Evolutionary conservation across 305 asterid genomes (phyloP).

Genomic region (Fraxinus sp.): DNA sequence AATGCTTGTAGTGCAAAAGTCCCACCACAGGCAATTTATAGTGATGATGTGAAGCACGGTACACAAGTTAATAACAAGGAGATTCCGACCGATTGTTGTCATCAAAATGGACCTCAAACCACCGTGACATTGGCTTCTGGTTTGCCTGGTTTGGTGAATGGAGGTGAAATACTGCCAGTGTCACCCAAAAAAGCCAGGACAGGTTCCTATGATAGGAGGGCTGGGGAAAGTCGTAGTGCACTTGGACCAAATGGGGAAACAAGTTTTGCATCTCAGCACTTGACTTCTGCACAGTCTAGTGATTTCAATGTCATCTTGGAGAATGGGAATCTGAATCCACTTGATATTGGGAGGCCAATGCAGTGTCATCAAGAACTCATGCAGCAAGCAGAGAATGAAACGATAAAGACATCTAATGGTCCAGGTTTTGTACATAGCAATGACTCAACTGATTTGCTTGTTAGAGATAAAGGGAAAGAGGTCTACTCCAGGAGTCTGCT

Average conservation of each 20-base stretch:
- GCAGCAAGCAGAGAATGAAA: constrained; percentile 32
- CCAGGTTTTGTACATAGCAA: constrained; percentile 47
- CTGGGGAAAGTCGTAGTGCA: constrained; percentile 53
- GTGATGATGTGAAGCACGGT: constrained; percentile 34
- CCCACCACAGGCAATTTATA: constrained; percentile 51
- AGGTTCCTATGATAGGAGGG: constrained; percentile 50
- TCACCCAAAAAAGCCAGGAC: constrained; percentile 74
- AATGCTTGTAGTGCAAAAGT: constrained; percentile 62
- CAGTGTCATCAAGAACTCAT: constrained; percentile 43
- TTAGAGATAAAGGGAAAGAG: constrained; percentile 42
- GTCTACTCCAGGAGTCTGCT: constrained; percentile 53
- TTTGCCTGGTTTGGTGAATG: constrained; percentile 60
- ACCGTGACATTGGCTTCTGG: constrained; percentile 39
- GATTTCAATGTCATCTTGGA: constrained; percentile 37
- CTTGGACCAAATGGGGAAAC: constrained; percentile 55
- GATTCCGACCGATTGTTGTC: constrained; percentile 39
- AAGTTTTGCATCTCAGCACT: constrained; percentile 39
- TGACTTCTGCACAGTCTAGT: constrained; percentile 35
- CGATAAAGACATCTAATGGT: constrained; percentile 33
- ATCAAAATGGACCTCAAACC: constrained; percentile 57
- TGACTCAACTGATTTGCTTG: constrained; percentile 38
- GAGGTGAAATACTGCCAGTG: constrained; percentile 52
- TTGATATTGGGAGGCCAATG: constrained; percentile 41
- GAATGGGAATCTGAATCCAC: constrained; percentile 48
- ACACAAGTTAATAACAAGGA: constrained; percentile 44